Evolutionary conservation across 1,139 yeast genomes (phyloP).

Genomic region (Saccharomycopsis hybrid): DNA sequence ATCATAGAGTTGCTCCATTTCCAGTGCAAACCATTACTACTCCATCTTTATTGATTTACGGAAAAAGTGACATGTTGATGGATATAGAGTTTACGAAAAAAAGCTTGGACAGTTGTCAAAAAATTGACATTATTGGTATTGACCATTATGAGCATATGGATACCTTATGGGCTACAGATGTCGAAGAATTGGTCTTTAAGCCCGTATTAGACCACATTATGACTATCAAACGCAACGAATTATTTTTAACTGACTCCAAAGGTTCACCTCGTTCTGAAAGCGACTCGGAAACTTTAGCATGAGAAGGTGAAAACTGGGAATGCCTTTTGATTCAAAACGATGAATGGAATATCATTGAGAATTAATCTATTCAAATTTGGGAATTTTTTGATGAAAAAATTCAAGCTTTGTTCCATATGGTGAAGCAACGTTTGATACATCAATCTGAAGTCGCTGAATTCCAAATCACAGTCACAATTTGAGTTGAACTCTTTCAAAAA

Average conservation of each 20-base stretch:
- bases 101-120: conserved; percentile 47
- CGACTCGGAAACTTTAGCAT: conserved; percentile 1
- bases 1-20: conserved; percentile 53
- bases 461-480: conserved; percentile 23
- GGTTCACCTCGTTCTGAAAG: background rate
- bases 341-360: conserved; percentile 34
- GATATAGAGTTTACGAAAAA: conserved; percentile 46
- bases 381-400: conserved; percentile 31
- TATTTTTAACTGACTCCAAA: background rate
- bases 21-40: conserved; percentile 50
- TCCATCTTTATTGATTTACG: conserved; percentile 66
- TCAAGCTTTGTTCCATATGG: conserved; percentile 30
- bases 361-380: conserved; percentile 32
- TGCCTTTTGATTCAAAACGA: conserved; percentile 23
- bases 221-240: conserved; percentile 1
- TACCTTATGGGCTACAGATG: conserved; percentile 76
- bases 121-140: conserved; percentile 34
- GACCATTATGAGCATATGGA: conserved; percentile 67
- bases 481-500: conserved; percentile 11
- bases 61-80: conserved; percentile 66
- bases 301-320: conserved; percentile 27
- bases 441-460: conserved; percentile 29
- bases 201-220: background rate
- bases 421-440: conserved; percentile 34
- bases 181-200: conserved; percentile 36